These are phyloP conservation scores for Terfezia claveryi DNA, from an alignment of 495 filamentous ascomycete genomes.

Conservation along the genomic window DNA sequence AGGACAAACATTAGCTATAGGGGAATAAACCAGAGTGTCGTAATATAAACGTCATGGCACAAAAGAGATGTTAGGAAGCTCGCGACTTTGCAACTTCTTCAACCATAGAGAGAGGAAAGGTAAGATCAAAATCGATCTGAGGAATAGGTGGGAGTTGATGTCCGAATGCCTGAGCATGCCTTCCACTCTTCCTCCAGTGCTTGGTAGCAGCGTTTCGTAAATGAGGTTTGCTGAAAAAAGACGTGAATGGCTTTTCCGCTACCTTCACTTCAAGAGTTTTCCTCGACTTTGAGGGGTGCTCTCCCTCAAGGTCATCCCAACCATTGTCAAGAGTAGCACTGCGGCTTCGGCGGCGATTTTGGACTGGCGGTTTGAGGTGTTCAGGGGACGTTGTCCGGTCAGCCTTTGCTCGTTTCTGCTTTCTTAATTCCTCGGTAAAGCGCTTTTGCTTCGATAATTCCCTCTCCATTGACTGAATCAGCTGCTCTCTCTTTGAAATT, in stretches of 20 bases:
- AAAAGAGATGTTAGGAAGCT: no score
- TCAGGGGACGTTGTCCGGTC: conserved; percentile 5
- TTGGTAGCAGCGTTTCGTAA: conserved; percentile 45
- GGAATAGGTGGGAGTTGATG: conserved; percentile 51
- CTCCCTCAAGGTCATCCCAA: not conserved
- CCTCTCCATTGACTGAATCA: conserved; percentile 54
- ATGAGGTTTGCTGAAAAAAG: conserved; percentile 60
- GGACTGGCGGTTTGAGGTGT: conserved; percentile 13
- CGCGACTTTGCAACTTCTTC: no score
- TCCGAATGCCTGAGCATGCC: conserved; percentile 43
- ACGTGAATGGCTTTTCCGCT: conserved; percentile 49
- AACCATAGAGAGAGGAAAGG: no score
- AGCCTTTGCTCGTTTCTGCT: conserved; percentile 29
- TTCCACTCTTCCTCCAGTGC: conserved; percentile 12
- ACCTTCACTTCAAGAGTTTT: conserved; percentile 9
- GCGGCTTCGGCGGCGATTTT: conserved; percentile 6
- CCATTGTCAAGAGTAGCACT: not conserved
- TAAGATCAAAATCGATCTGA: conserved; percentile 40
- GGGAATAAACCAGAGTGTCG: no score
- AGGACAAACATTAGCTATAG: no score
- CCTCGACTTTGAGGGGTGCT: not conserved
- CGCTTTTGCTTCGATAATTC: conserved; percentile 67
- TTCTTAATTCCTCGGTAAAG: conserved; percentile 83
- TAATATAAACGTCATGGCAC: no score
- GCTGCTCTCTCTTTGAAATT: conserved; percentile 48